phyloP scores from a whole-genome alignment of 139 green algal genomes.

The Coelastrella sp. region DNA sequence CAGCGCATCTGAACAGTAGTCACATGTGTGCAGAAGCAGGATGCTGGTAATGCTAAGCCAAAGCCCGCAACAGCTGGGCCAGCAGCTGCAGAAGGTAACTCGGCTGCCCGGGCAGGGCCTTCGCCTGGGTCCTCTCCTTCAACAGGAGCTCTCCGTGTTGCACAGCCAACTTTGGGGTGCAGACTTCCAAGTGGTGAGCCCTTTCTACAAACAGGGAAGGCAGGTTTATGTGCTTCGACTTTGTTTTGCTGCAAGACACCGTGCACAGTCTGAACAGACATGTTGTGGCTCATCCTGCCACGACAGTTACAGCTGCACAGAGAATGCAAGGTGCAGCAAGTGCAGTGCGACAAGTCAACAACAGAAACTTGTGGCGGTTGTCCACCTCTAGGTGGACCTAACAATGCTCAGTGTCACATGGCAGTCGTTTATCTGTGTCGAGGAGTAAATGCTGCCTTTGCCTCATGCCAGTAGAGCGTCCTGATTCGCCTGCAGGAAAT shows the following conservation, averaged over 20 bases:
- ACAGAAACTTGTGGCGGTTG: too few species aligned
- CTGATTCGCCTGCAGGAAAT: neutral
- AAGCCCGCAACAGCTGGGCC: neutral
- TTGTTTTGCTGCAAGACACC: too few species aligned
- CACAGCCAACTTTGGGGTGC: neutral
- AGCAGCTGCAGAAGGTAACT: neutral
- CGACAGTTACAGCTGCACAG: neutral
- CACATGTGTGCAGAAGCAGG: neutral
- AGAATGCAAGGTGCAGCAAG: too few species aligned
- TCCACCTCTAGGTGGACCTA: too few species aligned
- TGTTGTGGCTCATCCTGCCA: too few species aligned
- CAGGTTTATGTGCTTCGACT: too few species aligned
- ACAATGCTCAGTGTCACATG: too few species aligned
- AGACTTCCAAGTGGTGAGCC: neutral
- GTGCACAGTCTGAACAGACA: too few species aligned
- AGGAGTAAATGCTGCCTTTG: too few species aligned
- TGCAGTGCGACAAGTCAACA: neutral
- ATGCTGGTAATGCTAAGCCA: neutral
- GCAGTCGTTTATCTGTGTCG: too few species aligned
- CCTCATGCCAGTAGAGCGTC: too few species aligned
- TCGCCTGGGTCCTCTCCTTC: neutral
- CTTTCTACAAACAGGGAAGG: too few species aligned
- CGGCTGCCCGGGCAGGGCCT: neutral
- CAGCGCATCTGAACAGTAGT: neutral
- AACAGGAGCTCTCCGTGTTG: neutral